Evolutionary conservation across 148 eudicot species (phyloP).

Genomic region (Silene latifolia): DNA sequence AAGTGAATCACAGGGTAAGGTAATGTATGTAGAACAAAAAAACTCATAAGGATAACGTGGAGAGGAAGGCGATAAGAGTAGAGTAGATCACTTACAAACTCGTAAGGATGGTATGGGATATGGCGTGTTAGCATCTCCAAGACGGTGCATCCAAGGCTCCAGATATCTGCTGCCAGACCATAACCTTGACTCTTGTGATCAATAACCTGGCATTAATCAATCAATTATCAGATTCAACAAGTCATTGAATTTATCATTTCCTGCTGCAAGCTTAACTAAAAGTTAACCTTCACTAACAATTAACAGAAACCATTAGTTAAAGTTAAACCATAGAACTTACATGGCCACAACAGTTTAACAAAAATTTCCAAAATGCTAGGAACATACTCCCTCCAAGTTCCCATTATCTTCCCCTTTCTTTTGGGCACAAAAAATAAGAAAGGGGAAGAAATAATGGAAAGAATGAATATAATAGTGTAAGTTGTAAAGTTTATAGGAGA

Average conservation of each 20-base stretch:
- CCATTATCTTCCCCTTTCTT: too few relatives aligned
- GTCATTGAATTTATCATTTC: neutral
- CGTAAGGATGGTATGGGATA: conserved; percentile 66
- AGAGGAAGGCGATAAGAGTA: neutral
- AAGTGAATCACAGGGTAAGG: neutral
- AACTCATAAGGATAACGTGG: neutral
- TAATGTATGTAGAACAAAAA: neutral
- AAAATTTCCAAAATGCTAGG: neutral
- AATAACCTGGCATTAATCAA: conserved; percentile 53
- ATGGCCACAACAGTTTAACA: neutral
- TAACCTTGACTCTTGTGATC: conserved; percentile 50
- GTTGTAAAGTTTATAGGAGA: too few relatives aligned
- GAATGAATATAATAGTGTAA: too few relatives aligned
- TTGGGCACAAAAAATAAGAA: too few relatives aligned
- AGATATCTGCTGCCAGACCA: conserved; percentile 90
- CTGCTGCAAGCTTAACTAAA: neutral
- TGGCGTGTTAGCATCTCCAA: conserved; percentile 79
- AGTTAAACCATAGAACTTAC: neutral
- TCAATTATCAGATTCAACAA: neutral
- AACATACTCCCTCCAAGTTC: too few relatives aligned
- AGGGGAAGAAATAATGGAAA: too few relatives aligned
- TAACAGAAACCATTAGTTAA: neutral
- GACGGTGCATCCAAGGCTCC: conserved; percentile 97
- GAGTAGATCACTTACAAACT: conserved; percentile 42
- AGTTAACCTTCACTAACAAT: neutral